Percentiles rank a stretch among this genome's conserved stretches.
phyloP scores from a whole-genome alignment of 176 grass and related monocot species.

The Cymbopogon citratus region DNA sequence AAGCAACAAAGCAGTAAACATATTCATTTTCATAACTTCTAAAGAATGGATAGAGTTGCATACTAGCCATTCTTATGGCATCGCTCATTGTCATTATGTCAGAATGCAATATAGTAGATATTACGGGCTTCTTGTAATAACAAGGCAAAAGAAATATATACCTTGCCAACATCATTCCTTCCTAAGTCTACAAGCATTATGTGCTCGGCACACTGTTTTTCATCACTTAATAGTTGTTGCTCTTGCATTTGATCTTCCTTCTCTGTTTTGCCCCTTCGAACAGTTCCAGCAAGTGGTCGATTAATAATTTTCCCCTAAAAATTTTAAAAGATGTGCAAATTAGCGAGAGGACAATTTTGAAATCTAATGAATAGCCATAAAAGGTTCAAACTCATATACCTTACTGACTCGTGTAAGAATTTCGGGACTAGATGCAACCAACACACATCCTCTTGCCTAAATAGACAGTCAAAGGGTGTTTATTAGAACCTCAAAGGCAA shows the following conservation, averaged over 20 bases:
- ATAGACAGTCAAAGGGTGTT: conserved; percentile 1
- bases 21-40: background rate
- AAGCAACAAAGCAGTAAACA: background rate
- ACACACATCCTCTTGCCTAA: conserved; percentile 83
- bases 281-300: conserved; percentile 80
- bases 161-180: conserved; percentile 89
- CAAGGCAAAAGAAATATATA: conserved; percentile 20
- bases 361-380: conserved; percentile 1
- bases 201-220: conserved; percentile 90
- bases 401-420: conserved; percentile 79
- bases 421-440: conserved; percentile 83
- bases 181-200: conserved; percentile 97
- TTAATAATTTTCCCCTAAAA: conserved; percentile 71
- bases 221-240: conserved; percentile 56
- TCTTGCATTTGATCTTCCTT: conserved; percentile 66
- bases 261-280: conserved; percentile 67
- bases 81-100: background rate
- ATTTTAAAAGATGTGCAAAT: background rate
- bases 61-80: background rate
- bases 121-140: background rate
- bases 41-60: conserved; percentile 7
- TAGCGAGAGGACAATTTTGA: conserved; percentile 7
- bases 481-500: background rate
- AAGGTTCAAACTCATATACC: conserved; percentile 29
- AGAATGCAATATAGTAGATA: background rate